Base-by-base conservation (phyloP, 2,329 filamentous ascomycete species). In the Hypoxylon sp. region DNA sequence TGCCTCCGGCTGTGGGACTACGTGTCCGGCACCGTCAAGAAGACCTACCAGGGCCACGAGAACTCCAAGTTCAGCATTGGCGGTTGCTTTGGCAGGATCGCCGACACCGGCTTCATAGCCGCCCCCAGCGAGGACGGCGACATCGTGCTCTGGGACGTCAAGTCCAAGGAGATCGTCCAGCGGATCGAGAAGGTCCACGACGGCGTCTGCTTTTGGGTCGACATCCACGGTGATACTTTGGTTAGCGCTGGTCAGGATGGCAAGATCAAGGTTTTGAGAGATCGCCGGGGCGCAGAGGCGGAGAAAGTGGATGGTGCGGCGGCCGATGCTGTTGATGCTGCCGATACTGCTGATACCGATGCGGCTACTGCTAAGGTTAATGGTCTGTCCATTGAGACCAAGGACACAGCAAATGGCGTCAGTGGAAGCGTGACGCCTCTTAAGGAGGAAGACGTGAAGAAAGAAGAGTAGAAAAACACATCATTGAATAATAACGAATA, bases 1-100 rank as follows among this genome's bases (percentile, higher is more conserved):
- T 93, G 89, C 67, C 82, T 99, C 35, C 86, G 94, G 2, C 77
- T 99, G 15, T 99, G 94, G 94, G 90, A 97, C 70, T 99, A 97
- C 68, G 88, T 96, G 6, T 85, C 91, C 26, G 93, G 93, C 5
- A 85, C 86, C 19, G 94, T 94, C 62, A 88, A 96, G 65, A 99
- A 99, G 78, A 99, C 94, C 9, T 99, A 97, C 71, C 91, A 97
- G 69, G 94, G 94, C 0, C 94, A 97, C 66, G 75, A 77, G 45
- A 99, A 99, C 69, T 79, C 84, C 45, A 87, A 87, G 55, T 97
- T 89, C 72, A 93, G 90, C 59, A 79, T 97, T n/a, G 84, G 84
- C 2, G 90, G 91, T 3, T 87, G 87, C 29, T 97, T 97, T 67
- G 92, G 90, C 8, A 79, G 83, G 1, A 87, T 88, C 57, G 6